Conservation (phyloP, 768 basidiomycete species). For the Mycena pura region DNA sequence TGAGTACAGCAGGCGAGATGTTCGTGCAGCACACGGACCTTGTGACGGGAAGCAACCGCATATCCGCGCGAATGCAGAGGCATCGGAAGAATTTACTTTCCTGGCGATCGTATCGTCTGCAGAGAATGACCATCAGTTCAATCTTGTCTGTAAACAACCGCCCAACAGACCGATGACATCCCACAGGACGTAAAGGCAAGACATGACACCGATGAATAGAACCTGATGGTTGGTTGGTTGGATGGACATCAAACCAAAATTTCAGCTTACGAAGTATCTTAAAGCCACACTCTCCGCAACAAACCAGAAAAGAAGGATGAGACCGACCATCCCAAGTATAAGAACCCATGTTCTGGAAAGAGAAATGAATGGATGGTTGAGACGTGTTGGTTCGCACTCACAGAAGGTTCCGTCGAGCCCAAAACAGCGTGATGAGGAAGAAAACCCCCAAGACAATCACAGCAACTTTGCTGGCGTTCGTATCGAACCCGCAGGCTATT, state of each 20-base stretch:
- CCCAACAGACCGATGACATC: slow-evolving; percentile 74
- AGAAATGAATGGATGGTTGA: background rate
- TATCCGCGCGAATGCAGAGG: slow-evolving; percentile 81
- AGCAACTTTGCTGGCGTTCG: slow-evolving; percentile 87
- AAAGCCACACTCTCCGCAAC: slow-evolving; percentile 76
- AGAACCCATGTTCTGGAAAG: slow-evolving; percentile 73
- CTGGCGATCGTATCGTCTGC: slow-evolving; percentile 84
- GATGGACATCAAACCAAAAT: background rate
- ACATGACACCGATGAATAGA: slow-evolving; percentile 86
- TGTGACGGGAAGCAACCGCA: slow-evolving; percentile 87
- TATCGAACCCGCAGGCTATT: slow-evolving; percentile 89
- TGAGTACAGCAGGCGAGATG: slow-evolving; percentile 5
- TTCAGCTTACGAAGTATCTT: slow-evolving; percentile 69
- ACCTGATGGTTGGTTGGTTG: slow-evolving; percentile 49
- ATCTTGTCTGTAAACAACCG: too few species aligned
- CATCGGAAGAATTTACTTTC: slow-evolving; percentile 88
- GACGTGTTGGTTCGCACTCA: slow-evolving; percentile 43
- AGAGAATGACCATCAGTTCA: background rate
- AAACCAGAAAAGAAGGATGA: slow-evolving; percentile 88
- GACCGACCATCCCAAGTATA: slow-evolving; percentile 78
- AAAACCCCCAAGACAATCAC: slow-evolving; percentile 81
- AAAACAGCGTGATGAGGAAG: slow-evolving; percentile 89
- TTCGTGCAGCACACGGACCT: slow-evolving; percentile 48
- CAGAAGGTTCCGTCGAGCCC: slow-evolving; percentile 80
- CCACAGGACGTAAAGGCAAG: slow-evolving; percentile 86